Base-by-base conservation (phyloP, 192 early-diverging fungal genomes). In the Linderina pennispora region DNA sequence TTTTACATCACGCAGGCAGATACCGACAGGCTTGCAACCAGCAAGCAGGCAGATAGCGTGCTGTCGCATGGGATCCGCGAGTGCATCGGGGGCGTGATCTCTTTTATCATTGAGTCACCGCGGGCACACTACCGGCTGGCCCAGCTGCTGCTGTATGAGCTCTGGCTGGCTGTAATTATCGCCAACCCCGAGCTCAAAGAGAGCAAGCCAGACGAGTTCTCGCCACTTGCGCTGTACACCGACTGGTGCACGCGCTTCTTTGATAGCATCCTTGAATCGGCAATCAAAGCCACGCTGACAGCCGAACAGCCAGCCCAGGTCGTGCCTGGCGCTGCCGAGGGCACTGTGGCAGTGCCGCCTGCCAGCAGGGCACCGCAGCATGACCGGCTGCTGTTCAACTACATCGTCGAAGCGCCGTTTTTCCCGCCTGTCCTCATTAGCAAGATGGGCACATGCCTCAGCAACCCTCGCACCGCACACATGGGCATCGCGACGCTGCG, bases 101-200 rank as follows among this genome's bases (percentile, higher is more conserved):
- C 63, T 43, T 36, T 23, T 10, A 72, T 72, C 21, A 23, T 48
- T 0, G 53, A 51, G 3, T 39, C 68, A 0, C 61, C 61, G 1
- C 47, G 61, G 1, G 34, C 53, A 33, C 56, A 36, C 16, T 72
- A 72, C 23, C 31, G 39, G 4, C 43, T 72, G 56, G 60, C 52
- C 3, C 47, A 62, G 21, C 33, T 59, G 23, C 33, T 64, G 8
- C 35, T 72, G 19, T 72, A 72, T 28, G 68, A 72, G 61, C 33
- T 72, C 35, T 72, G 68, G 68, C 54, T 72, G 53, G 53, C 68
- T 9, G 61, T 72, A 1, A 43, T 52, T 9, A 47, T 52, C 18
- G 48, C 57, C 10, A 56, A 72, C 31, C 68, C 61, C 9, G 44
- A 60, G 16, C 42, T 63, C 40, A 14, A 41, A 15, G 40, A 32